These are phyloP conservation scores for Lepidium didymum DNA, from an alignment of 345 rosid species.

Conservation along the genomic window DNA sequence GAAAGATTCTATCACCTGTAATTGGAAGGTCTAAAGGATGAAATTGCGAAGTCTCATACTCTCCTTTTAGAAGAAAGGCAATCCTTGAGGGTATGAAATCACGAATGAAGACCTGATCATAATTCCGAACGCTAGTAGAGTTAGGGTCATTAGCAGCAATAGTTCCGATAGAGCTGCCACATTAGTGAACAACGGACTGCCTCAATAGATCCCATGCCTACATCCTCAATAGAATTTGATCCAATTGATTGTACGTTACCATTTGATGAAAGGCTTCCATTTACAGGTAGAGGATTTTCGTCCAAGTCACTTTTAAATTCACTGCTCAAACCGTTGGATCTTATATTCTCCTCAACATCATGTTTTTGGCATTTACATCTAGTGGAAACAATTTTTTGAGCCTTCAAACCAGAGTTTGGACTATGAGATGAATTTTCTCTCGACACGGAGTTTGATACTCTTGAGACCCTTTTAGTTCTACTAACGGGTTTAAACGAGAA, in stretches of 20 bases:
- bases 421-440: slow-evolving; percentile 6
- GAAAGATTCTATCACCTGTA: slow-evolving; percentile 54
- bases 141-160: slow-evolving; percentile 93
- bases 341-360: slow-evolving; percentile 40
- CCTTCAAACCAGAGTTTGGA: neutral
- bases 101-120: slow-evolving; percentile 93
- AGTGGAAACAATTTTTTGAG: slow-evolving; percentile 15
- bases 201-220: slow-evolving; percentile 80
- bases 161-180: slow-evolving; percentile 83
- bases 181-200: slow-evolving; percentile 67
- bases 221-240: slow-evolving; percentile 56
- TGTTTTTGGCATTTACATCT: slow-evolving; percentile 49
- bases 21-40: slow-evolving; percentile 87
- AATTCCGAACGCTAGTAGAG: slow-evolving; percentile 49
- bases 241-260: slow-evolving; percentile 25
- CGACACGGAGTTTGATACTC: neutral
- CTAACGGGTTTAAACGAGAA: slow-evolving; percentile 17
- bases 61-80: slow-evolving; percentile 92
- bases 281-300: slow-evolving; percentile 26
- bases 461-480: slow-evolving; percentile 6
- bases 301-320: slow-evolving; percentile 22
- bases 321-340: slow-evolving; percentile 20
- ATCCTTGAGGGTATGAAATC: slow-evolving; percentile 91
- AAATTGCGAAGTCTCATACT: slow-evolving; percentile 81
- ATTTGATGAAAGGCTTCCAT: slow-evolving; percentile 28